phyloP scores from a whole-genome alignment of 2,329 filamentous ascomycete species.

The Cordyceps fumosorosea region DNA sequence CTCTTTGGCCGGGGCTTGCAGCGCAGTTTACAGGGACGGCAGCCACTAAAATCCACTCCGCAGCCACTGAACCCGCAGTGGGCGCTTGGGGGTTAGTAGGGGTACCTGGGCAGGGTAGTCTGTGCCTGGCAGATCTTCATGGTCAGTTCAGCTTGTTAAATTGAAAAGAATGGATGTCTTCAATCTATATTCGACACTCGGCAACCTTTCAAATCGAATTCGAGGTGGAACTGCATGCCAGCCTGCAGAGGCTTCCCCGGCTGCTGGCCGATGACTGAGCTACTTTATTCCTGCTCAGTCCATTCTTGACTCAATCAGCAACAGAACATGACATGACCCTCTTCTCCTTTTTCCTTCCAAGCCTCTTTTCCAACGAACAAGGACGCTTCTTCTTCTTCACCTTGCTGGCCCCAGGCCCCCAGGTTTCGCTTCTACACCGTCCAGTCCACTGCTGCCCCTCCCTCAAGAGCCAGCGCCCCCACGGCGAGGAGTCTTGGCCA shows the following conservation, averaged over 20 bases:
- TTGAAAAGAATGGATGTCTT: too few relatives aligned
- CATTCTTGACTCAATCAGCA: not conserved
- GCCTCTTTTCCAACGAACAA: not conserved
- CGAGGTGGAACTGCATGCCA: too few relatives aligned
- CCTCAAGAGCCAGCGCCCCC: not conserved
- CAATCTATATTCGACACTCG: too few relatives aligned
- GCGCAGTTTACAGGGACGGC: not conserved
- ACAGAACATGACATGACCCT: not conserved
- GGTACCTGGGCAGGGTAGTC: too few relatives aligned
- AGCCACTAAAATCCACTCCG: not conserved
- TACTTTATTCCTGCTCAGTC: not conserved
- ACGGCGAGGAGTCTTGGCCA: not conserved
- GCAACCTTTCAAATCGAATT: too few relatives aligned
- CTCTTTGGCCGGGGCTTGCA: not conserved
- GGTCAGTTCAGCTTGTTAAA: too few relatives aligned
- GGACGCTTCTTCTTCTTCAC: not conserved
- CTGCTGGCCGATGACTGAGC: too few relatives aligned
- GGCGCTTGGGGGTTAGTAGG: too few relatives aligned
- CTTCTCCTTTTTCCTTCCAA: not conserved
- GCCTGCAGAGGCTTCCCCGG: too few relatives aligned
- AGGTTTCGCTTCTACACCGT: not conserved
- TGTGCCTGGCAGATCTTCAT: not conserved
- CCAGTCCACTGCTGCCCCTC: not conserved
- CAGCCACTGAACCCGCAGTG: not conserved
- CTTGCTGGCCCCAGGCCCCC: not conserved